phyloP scores from a whole-genome alignment of 371 early-diverging fungal genomes.

The Mortierella sp. region DNA sequence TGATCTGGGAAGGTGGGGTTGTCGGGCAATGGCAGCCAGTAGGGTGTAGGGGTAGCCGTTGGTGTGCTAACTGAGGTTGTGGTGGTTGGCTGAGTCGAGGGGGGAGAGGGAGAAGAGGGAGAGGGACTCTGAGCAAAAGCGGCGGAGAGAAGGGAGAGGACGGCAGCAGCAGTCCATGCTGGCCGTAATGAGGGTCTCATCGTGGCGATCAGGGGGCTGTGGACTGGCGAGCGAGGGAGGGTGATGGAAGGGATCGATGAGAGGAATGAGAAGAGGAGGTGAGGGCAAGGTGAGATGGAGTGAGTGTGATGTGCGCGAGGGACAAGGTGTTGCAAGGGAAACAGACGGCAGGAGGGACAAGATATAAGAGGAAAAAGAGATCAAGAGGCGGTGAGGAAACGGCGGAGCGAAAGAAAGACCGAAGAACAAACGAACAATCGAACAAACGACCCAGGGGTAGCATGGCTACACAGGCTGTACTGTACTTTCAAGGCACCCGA shows the following conservation, averaged over 20 bases:
- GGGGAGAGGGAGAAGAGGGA: not conserved
- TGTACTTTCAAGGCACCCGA: too few species aligned
- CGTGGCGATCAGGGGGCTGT: not conserved
- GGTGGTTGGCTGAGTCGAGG: not conserved
- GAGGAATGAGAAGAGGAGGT: not conserved
- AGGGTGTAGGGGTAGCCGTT: not conserved
- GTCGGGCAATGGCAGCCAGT: slow-evolving; percentile 12
- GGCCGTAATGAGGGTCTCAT: not conserved
- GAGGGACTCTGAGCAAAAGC: not conserved
- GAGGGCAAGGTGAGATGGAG: not conserved
- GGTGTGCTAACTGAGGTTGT: not conserved
- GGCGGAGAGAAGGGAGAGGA: not conserved
- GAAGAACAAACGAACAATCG: too few species aligned
- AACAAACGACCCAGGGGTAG: too few species aligned
- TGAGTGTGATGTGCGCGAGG: not conserved
- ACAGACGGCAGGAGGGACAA: too few species aligned
- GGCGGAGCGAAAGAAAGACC: too few species aligned
- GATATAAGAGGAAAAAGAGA: not conserved
- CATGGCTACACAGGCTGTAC: too few species aligned
- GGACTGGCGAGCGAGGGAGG: not conserved
- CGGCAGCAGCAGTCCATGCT: slow-evolving; percentile 1
- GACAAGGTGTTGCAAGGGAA: too few species aligned
- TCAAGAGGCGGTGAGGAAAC: too few species aligned
- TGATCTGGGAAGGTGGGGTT: slow-evolving; percentile 17
- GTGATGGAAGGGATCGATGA: not conserved